Percentiles rank a stretch among this genome's conserved stretches.
These are phyloP conservation scores for Phytophthora multivora DNA, from an alignment of 352 stramenopile genomes.

Conservation along the genomic window DNA sequence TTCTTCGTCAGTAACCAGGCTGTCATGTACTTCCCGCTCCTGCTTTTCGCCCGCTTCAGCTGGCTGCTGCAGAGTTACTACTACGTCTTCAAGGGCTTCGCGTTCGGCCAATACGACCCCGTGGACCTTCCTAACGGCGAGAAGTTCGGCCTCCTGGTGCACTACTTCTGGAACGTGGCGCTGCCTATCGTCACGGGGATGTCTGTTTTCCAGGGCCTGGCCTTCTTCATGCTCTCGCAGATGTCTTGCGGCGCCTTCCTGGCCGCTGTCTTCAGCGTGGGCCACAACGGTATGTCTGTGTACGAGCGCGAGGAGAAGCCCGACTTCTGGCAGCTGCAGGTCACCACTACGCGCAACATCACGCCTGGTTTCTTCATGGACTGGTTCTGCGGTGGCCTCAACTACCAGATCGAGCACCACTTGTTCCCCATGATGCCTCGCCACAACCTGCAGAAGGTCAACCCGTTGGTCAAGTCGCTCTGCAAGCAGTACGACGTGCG, in stretches of 20 bases:
- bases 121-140: constrained; percentile 88
- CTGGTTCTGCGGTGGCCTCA: constrained; percentile 98
- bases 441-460: constrained; percentile 94
- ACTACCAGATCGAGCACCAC: constrained; percentile 99
- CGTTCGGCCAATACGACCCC: constrained; percentile 82
- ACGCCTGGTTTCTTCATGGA: constrained; percentile 94
- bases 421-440: constrained; percentile 97
- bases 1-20: constrained; percentile 95
- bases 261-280: constrained; percentile 96
- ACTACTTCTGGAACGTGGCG: constrained; percentile 94
- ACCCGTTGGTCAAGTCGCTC: constrained; percentile 95
- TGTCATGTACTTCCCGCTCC: constrained; percentile 97
- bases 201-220: constrained; percentile 67
- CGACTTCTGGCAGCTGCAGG: constrained; percentile 99
- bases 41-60: constrained; percentile 95
- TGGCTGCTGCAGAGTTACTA: constrained; percentile 97
- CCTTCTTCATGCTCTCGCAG: constrained; percentile 87
- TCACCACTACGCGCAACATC: constrained; percentile 98
- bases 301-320: constrained; percentile 96
- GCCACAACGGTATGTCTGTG: constrained; percentile 98
- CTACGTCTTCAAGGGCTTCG: constrained; percentile 92
- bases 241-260: constrained; percentile 95
- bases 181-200: constrained; percentile 71
- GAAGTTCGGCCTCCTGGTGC: constrained; percentile 74
- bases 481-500: constrained; percentile 97